These are phyloP conservation scores for Botrytis cinerea DNA, from an alignment of 2,329 filamentous ascomycete species.

Conservation along the genomic window DNA sequence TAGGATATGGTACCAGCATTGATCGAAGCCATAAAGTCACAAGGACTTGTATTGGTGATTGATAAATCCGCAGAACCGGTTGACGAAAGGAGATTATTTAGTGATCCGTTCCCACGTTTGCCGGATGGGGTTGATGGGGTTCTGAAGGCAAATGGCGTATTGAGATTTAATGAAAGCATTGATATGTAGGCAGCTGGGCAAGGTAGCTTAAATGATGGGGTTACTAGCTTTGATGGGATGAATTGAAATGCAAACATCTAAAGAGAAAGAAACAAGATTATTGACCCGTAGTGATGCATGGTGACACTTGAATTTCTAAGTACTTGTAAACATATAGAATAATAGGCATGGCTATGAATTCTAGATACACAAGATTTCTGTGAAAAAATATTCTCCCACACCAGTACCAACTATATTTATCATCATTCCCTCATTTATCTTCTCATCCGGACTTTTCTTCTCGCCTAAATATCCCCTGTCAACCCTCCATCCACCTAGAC, in stretches of 20 bases:
- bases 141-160: constrained; percentile 79
- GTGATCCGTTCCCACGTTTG: constrained; percentile 59
- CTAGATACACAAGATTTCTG: background rate
- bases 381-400: background rate
- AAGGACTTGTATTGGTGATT: constrained; percentile 87
- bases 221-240: background rate
- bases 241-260: background rate
- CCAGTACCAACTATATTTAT: background rate
- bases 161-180: constrained; percentile 92
- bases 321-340: background rate
- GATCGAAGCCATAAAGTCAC: constrained; percentile 90
- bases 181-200: constrained; percentile 54
- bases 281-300: too few species aligned
- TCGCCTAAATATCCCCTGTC: background rate
- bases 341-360: background rate
- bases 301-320: background rate
- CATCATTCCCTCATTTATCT: background rate
- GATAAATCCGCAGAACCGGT: constrained; percentile 67
- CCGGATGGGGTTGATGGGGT: constrained; percentile 86
- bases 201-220: background rate
- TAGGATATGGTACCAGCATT: constrained; percentile 92
- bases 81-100: constrained; percentile 40
- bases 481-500: background rate
- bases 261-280: too few species aligned
- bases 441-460: background rate